Evolutionary conservation across 1,139 yeast genomes (phyloP).

Genomic region (Geotrichum restrictum): DNA sequence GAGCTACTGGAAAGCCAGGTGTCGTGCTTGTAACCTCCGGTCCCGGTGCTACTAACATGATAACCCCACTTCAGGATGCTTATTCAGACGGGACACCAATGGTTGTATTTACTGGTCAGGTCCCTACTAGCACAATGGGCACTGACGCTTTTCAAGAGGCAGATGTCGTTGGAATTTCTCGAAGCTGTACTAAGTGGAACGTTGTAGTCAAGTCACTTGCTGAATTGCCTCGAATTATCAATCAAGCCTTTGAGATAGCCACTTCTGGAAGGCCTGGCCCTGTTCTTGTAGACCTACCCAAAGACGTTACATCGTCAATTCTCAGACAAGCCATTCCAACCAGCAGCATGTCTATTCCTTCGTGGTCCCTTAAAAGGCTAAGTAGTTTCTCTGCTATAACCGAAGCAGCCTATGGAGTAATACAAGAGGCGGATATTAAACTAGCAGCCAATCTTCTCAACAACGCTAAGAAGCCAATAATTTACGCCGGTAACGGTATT

Average conservation of each 20-base stretch:
- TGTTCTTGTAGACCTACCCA: conserved; percentile 93
- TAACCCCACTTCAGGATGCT: conserved; percentile 97
- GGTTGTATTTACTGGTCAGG: conserved; percentile 98
- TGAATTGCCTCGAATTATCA: conserved; percentile 90
- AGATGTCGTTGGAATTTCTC: conserved; percentile 91
- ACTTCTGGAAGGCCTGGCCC: conserved; percentile 97
- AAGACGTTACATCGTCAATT: conserved; percentile 93
- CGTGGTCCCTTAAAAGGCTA: conserved; percentile 67
- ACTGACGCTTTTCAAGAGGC: conserved; percentile 99
- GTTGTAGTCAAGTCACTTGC: conserved; percentile 95
- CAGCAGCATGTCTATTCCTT: conserved; percentile 76
- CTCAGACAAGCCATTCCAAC: conserved; percentile 87
- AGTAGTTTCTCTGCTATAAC: conserved; percentile 68
- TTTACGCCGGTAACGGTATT: conserved; percentile 91
- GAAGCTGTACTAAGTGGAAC: conserved; percentile 98
- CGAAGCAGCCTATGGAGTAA: conserved; percentile 70
- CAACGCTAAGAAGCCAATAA: conserved; percentile 78
- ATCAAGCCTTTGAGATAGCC: conserved; percentile 97
- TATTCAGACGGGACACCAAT: conserved; percentile 95
- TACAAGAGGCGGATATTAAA: conserved; percentile 67
- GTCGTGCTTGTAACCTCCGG: conserved; percentile 97
- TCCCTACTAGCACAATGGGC: conserved; percentile 90
- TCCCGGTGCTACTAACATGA: conserved; percentile 97
- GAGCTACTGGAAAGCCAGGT: conserved; percentile 96
- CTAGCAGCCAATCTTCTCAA: conserved; percentile 77